phyloP scores from a whole-genome alignment of 805 yeast genomes.

The Allodekkera sacchari region DNA sequence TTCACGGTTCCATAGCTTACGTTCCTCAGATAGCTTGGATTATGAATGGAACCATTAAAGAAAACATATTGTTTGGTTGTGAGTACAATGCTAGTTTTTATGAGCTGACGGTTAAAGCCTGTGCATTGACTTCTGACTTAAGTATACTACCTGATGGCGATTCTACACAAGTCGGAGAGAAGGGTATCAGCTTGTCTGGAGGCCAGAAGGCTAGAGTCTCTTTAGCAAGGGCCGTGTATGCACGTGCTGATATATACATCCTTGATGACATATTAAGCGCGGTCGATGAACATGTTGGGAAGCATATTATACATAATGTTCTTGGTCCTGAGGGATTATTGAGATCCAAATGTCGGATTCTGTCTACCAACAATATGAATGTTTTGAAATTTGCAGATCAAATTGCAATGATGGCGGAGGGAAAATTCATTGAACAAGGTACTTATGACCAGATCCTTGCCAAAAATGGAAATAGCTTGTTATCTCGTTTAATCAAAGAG shows the following conservation, averaged over 20 bases:
- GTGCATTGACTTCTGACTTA: conserved; percentile 73
- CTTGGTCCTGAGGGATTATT: conserved; percentile 73
- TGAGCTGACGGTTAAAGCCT: conserved; percentile 68
- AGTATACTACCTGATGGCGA: conserved; percentile 75
- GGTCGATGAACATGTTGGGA: conserved; percentile 90
- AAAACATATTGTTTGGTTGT: conserved; percentile 79
- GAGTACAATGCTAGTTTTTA: conserved; percentile 71
- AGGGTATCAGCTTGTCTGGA: conserved; percentile 87
- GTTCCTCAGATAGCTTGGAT: conserved; percentile 93
- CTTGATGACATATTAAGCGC: conserved; percentile 89
- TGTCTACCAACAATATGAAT: conserved; percentile 82
- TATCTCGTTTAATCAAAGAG: conserved; percentile 24
- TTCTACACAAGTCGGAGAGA: conserved; percentile 84
- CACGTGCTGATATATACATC: conserved; percentile 79
- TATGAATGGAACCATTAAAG: conserved; percentile 82
- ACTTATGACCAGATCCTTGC: conserved; percentile 42
- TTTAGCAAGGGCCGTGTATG: conserved; percentile 85
- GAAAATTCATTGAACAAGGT: conserved; percentile 58
- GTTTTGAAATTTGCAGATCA: conserved; percentile 68
- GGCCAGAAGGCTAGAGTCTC: conserved; percentile 93
- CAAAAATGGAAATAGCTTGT: conserved; percentile 24
- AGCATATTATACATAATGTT: conserved; percentile 74
- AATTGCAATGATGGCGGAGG: conserved; percentile 64
- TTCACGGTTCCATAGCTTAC: conserved; percentile 75
- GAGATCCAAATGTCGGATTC: conserved; percentile 58